Evolutionary conservation across 768 basidiomycete genomes (phyloP).

Genomic region (Plicaturopsis crispa): DNA sequence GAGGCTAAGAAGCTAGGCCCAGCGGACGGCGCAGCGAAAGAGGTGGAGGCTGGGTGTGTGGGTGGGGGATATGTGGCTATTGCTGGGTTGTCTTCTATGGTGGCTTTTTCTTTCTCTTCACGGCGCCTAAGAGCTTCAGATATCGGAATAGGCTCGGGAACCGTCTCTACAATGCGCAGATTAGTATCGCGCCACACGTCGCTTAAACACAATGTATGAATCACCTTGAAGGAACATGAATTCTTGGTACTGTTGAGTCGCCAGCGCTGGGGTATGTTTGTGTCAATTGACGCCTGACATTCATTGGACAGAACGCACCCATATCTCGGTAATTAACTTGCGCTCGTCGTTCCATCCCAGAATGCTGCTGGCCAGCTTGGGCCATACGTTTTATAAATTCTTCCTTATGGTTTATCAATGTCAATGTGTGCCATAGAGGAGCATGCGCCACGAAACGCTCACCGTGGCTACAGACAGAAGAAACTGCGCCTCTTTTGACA

Average conservation of each 20-base stretch:
- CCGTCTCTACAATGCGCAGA: slow-evolving; percentile 41
- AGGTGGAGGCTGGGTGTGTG: slow-evolving; percentile 17
- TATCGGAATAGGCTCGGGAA: slow-evolving; percentile 55
- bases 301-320: slow-evolving; percentile 39
- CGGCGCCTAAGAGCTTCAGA: slow-evolving; percentile 52
- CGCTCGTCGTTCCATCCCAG: slow-evolving; percentile 48
- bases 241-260: slow-evolving; percentile 56
- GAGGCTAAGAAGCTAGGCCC: slow-evolving; percentile 4
- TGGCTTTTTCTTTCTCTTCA: slow-evolving; percentile 41
- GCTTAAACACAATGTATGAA: too few species aligned
- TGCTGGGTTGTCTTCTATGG: slow-evolving; percentile 55
- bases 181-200: neutral
- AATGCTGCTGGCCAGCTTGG: slow-evolving; percentile 61
- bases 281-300: slow-evolving; percentile 7
- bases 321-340: slow-evolving; percentile 66
- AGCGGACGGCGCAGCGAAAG: slow-evolving; percentile 13
- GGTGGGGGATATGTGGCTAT: slow-evolving; percentile 28
- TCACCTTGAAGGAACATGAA: slow-evolving; percentile 67
- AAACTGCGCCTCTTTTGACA: slow-evolving; percentile 73
- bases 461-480: slow-evolving; percentile 75
- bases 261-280: slow-evolving; percentile 35
- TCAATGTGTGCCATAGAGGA: slow-evolving; percentile 2
- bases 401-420: slow-evolving; percentile 42
- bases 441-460: slow-evolving; percentile 11
- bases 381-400: slow-evolving; percentile 77